These are phyloP conservation scores for Taiozyma onychis DNA, from an alignment of 1,139 yeast species.

Conservation along the genomic window DNA sequence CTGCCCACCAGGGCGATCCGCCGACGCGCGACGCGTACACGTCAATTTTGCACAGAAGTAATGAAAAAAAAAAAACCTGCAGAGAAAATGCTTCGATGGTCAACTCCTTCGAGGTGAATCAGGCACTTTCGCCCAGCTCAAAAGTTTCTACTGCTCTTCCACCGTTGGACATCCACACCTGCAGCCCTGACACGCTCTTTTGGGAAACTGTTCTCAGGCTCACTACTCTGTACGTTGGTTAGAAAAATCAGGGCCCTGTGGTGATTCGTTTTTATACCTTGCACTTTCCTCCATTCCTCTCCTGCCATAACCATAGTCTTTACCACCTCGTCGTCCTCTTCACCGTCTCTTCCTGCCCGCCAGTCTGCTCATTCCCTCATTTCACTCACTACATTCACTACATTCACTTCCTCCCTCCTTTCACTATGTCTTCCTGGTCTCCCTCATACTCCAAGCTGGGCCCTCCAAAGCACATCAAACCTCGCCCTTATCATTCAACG, in stretches of 20 bases:
- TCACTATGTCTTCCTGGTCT: constrained; percentile 14
- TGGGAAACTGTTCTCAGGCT: neutral
- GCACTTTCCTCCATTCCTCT: neutral
- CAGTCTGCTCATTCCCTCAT: neutral
- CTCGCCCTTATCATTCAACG: constrained; percentile 19
- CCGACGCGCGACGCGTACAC: neutral
- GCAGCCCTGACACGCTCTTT: neutral
- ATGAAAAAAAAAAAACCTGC: neutral
- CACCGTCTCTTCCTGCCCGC: neutral
- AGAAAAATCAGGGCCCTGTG: neutral
- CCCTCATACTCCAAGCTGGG: constrained; percentile 21
- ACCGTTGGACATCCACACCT: neutral
- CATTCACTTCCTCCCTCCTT: neutral
- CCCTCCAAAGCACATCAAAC: constrained; percentile 22
- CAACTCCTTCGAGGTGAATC: neutral
- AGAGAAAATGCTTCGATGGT: neutral
- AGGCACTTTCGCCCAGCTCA: neutral
- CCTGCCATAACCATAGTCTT: neutral
- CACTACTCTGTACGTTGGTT: neutral
- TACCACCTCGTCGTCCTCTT: neutral
- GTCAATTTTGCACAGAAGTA: neutral
- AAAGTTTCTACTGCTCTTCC: neutral
- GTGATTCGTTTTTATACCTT: neutral
- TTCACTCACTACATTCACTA: neutral
- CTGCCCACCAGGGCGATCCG: neutral